Evolutionary conservation across 1,139 yeast species (phyloP), one percentile per base, ranked within the genome.

Genomic region (Suhomyces taliae): DNA sequence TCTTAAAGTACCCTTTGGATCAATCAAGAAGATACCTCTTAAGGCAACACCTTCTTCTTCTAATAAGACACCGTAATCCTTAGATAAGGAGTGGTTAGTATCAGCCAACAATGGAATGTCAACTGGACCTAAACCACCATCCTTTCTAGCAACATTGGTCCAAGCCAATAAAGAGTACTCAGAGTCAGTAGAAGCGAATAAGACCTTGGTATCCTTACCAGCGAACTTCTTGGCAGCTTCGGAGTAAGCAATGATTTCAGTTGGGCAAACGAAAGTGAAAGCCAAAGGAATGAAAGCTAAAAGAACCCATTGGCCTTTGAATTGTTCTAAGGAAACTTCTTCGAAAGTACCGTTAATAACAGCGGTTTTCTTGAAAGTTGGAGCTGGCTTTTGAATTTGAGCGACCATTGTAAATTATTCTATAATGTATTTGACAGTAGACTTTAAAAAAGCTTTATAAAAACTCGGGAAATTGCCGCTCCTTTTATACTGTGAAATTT

Each of bases 211-310:
- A 64, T 85, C 93, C 72, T 90, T 87, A 59, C 83, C 96, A 61
- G 86, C 74, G 76, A 93, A 93, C 80, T 86, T 84, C 80, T 86
- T 83, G 61, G 83, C 87, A 60, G 97, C 97, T 62, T 91, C 97
- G 55, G 97, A 88, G 86, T 90, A 93, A 63, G 98, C 98, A 75
- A 93, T 85, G 79, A 91, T 90, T 81, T 91, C 98, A 58, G 98
- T 93, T 71, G 98, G 99, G 78, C 99, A 93, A 58, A 93, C 98
- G 64, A 93, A 93, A 56, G 99, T 93, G 90, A 93, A 93, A 48
- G 98, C 98, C 82, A 91, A 81, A 74, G 99, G 99, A 72, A 93
- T 87, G 79, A 93, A 93, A 57, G 95, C 98, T 66, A 93, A 81
- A 58, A 93, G 77, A 57, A 93, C 97, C 96, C 97, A 93, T 78